Conservation (phyloP, 1,284 basidiomycete species). For the Cutaneotrichosporon daszewskae region DNA sequence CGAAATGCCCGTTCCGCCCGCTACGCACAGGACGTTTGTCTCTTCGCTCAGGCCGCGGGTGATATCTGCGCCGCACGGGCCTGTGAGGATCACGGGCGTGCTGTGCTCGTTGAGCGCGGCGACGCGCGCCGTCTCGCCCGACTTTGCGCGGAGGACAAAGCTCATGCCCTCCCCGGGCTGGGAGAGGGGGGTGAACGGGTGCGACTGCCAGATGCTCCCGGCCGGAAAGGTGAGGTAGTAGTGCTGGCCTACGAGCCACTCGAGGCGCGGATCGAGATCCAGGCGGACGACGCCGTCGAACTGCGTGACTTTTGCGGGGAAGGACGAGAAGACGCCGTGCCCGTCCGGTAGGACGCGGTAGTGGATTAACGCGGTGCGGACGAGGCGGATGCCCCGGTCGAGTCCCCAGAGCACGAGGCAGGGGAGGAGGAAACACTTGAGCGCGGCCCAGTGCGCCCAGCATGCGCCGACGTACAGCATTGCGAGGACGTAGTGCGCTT, state of each 20-base stretch:
- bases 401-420: constrained; percentile 25
- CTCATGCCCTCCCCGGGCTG: constrained; percentile 13
- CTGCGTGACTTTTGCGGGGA: constrained; percentile 21
- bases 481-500: constrained; percentile 33
- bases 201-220: constrained; percentile 31
- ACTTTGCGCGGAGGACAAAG: constrained; percentile 27
- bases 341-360: constrained; percentile 25
- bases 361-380: constrained; percentile 28
- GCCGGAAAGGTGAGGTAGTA: constrained; percentile 30
- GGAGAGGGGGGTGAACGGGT: constrained; percentile 34
- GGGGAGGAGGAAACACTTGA: constrained; percentile 35
- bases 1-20: constrained; percentile 32
- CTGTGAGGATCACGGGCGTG: constrained; percentile 27
- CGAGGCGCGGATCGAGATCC: constrained; percentile 19
- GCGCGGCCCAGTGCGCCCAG: constrained; percentile 29
- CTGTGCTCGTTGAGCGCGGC: not conserved
- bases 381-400: constrained; percentile 24
- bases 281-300: constrained; percentile 24
- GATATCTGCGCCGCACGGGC: constrained; percentile 26
- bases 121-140: constrained; percentile 25
- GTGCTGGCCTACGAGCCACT: constrained; percentile 28
- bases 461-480: constrained; percentile 34
- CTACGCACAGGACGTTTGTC: constrained; percentile 38
- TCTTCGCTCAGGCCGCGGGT: constrained; percentile 1
- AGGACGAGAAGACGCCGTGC: constrained; percentile 23